These are phyloP conservation scores for Sambucus nigra DNA, from an alignment of 129 eudicot genomes.

Conservation along the genomic window DNA sequence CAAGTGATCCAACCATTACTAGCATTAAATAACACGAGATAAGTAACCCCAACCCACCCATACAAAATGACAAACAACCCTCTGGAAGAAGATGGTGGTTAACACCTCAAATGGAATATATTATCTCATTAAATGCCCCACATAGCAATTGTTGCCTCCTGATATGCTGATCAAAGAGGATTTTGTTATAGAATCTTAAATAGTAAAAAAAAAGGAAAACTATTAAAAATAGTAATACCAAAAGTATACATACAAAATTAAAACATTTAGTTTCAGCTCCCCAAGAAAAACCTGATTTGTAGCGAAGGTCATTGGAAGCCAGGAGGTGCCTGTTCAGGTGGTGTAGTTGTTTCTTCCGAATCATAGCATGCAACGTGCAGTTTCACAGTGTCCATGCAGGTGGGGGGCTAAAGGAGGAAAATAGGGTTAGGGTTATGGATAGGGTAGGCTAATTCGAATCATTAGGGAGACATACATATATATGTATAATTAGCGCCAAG, in stretches of 20 bases:
- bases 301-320: too few relatives aligned
- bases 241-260: not conserved
- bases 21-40: slow-evolving; percentile 9
- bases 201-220: not conserved
- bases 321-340: not conserved
- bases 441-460: not conserved
- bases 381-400: too few relatives aligned
- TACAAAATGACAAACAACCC: slow-evolving; percentile 19
- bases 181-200: slow-evolving; percentile 9
- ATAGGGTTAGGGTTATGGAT: slow-evolving; percentile 37
- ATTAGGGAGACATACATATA: too few relatives aligned
- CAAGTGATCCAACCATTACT: not conserved
- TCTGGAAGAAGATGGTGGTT: slow-evolving; percentile 1
- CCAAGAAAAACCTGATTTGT: slow-evolving; percentile 14
- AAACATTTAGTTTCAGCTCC: slow-evolving; percentile 11
- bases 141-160: too few relatives aligned
- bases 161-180: slow-evolving; percentile 1
- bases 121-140: slow-evolving; percentile 7
- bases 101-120: not conserved
- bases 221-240: not conserved
- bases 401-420: too few relatives aligned
- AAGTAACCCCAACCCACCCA: slow-evolving; percentile 12
- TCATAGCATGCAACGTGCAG: not conserved
- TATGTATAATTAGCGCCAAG: slow-evolving; percentile 43
- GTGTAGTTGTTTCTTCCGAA: not conserved